Evolutionary conservation across 2,329 filamentous ascomycete genomes (phyloP).

Genomic region (Stemphylium beticola): DNA sequence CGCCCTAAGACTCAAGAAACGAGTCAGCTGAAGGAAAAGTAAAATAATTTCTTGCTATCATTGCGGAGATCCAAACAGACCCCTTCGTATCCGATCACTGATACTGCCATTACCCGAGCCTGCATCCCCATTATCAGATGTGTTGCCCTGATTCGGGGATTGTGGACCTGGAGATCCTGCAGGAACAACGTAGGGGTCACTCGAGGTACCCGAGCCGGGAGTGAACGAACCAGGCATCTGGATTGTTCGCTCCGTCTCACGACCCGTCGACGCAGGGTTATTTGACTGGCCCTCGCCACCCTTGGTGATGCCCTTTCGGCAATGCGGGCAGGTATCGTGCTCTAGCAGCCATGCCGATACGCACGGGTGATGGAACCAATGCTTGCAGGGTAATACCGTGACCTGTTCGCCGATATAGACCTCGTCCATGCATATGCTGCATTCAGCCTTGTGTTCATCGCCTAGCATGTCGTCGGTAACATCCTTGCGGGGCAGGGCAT

Average conservation of each 20-base stretch:
- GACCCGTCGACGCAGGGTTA: slow-evolving; percentile 5
- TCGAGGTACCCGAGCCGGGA: slow-evolving; percentile 23
- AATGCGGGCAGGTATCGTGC: slow-evolving; percentile 92
- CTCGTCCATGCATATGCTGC: slow-evolving; percentile 93
- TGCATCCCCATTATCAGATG: slow-evolving; percentile 18
- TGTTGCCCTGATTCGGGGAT: slow-evolving; percentile 3
- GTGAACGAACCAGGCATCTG: slow-evolving; percentile 43
- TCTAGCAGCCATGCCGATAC: slow-evolving; percentile 83
- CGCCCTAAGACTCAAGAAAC: not conserved
- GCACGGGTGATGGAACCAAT: slow-evolving; percentile 91
- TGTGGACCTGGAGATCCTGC: slow-evolving; percentile 17
- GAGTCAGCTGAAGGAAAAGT: not conserved
- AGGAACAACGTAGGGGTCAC: slow-evolving; percentile 29
- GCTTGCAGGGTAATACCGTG: slow-evolving; percentile 80
- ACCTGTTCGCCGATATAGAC: slow-evolving; percentile 76
- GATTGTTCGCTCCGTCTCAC: slow-evolving; percentile 11
- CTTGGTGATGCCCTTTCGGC: slow-evolving; percentile 63
- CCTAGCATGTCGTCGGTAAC: slow-evolving; percentile 74
- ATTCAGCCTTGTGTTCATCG: slow-evolving; percentile 73
- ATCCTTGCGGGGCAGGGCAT: slow-evolving; percentile 72
- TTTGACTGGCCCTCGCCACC: slow-evolving; percentile 25
- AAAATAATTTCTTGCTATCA: slow-evolving; percentile 1
- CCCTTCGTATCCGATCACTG: slow-evolving; percentile 41
- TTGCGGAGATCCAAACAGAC: slow-evolving; percentile 41
- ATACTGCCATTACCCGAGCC: slow-evolving; percentile 25